Evolutionary conservation across 2,329 filamentous ascomycete genomes (phyloP).

Genomic region (Neobulgaria alba): DNA sequence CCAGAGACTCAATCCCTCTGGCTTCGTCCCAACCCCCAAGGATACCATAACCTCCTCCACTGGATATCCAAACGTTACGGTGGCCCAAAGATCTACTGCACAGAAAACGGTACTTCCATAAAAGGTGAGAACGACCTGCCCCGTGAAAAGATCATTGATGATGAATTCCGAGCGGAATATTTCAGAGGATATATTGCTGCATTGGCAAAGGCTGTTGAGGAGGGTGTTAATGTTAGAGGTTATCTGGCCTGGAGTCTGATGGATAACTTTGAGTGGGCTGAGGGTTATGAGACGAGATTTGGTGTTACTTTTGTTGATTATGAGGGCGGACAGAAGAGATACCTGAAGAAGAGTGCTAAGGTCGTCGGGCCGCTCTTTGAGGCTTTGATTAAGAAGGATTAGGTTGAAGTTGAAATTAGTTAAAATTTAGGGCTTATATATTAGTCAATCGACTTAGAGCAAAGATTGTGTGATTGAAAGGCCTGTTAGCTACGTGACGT

Average conservation of each 20-base stretch:
- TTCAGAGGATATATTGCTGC: slow-evolving; percentile 70
- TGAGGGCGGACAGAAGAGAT: slow-evolving; percentile 65
- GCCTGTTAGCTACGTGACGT: too few relatives aligned
- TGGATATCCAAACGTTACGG: slow-evolving; percentile 74
- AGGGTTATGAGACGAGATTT: slow-evolving; percentile 80
- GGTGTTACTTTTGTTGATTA: slow-evolving; percentile 82
- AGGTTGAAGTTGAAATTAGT: background rate
- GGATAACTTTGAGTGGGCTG: slow-evolving; percentile 54
- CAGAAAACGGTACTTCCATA: slow-evolving; percentile 79
- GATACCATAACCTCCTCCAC: slow-evolving; percentile 68
- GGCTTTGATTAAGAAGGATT: slow-evolving; percentile 55
- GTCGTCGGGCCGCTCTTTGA: slow-evolving; percentile 64
- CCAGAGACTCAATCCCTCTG: slow-evolving; percentile 75
- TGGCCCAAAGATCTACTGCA: slow-evolving; percentile 73
- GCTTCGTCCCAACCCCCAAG: slow-evolving; percentile 66
- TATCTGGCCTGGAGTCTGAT: slow-evolving; percentile 85
- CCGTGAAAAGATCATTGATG: slow-evolving; percentile 62
- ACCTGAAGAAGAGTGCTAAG: slow-evolving; percentile 77
- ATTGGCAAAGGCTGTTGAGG: slow-evolving; percentile 64
- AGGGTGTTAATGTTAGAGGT: slow-evolving; percentile 69
- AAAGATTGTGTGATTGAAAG: too few relatives aligned
- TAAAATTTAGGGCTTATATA: too few relatives aligned
- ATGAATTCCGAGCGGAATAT: slow-evolving; percentile 75
- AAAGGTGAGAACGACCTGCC: slow-evolving; percentile 74
- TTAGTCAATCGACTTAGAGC: too few relatives aligned